phyloP scores from a whole-genome alignment of 2,329 filamentous ascomycete species.

The Curvularia spicifera region DNA sequence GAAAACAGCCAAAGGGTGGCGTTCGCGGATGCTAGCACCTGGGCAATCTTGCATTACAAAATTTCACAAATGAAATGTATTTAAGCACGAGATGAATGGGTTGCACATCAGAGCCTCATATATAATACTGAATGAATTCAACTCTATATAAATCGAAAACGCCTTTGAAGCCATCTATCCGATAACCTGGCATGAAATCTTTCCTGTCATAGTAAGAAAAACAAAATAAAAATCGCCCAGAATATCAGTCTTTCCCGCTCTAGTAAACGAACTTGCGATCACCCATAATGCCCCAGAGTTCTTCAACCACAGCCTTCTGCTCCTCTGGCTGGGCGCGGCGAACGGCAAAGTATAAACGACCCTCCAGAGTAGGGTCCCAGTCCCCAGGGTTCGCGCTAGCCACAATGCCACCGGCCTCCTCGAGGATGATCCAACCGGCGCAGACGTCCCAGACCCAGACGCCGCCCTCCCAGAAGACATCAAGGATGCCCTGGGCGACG shows the following conservation, averaged over 20 bases:
- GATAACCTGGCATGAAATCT: neutral
- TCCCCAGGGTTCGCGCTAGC: slow-evolving; percentile 46
- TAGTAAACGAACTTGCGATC: slow-evolving; percentile 37
- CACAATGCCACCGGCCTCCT: slow-evolving; percentile 49
- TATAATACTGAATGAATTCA: neutral
- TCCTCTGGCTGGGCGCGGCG: slow-evolving; percentile 39
- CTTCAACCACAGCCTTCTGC: slow-evolving; percentile 42
- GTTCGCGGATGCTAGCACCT: neutral
- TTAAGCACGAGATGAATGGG: neutral
- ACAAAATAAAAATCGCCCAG: slow-evolving; percentile 46
- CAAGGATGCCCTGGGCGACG: slow-evolving; percentile 45
- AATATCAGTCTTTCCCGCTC: slow-evolving; percentile 4
- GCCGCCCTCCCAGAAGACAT: slow-evolving; percentile 49
- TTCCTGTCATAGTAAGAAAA: slow-evolving; percentile 7
- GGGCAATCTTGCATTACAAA: neutral
- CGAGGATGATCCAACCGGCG: slow-evolving; percentile 49
- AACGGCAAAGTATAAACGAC: slow-evolving; percentile 45
- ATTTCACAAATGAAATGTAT: neutral
- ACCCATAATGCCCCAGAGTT: slow-evolving; percentile 48
- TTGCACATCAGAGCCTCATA: no score
- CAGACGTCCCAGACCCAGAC: slow-evolving; percentile 48
- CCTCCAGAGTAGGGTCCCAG: slow-evolving; percentile 46
- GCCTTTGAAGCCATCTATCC: neutral
- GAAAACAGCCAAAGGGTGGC: neutral
- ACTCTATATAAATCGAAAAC: neutral